phyloP scores from a whole-genome alignment of 345 rosid genomes.

The Erodium maritimum region DNA sequence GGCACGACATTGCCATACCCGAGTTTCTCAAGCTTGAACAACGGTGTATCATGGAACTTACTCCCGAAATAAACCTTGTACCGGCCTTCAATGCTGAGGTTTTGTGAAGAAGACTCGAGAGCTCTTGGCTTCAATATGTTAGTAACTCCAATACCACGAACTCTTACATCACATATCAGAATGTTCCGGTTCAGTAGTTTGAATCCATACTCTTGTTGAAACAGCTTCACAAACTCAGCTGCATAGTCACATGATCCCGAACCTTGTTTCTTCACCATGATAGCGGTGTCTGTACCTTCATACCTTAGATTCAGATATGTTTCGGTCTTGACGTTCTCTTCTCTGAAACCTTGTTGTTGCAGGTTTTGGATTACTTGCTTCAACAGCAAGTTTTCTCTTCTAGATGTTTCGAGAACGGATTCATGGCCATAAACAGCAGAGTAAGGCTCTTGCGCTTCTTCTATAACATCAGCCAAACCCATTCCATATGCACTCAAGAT shows the following conservation, averaged over 20 bases:
- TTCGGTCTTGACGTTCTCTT: conserved; percentile 54
- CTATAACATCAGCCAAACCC: conserved; percentile 97
- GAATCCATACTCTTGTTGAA: conserved; percentile 88
- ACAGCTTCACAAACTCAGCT: conserved; percentile 62
- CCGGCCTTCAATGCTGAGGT: conserved; percentile 47
- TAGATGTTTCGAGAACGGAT: conserved; percentile 52
- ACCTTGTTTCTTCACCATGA: conserved; percentile 70
- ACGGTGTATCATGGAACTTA: conserved; percentile 65
- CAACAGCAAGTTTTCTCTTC: conserved; percentile 42
- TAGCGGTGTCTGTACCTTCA: conserved; percentile 94
- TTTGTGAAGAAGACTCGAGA: conserved; percentile 30
- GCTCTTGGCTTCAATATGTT: conserved; percentile 69
- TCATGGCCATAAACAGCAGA: conserved; percentile 68
- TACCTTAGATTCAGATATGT: conserved; percentile 76
- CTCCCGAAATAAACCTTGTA: conserved; percentile 61
- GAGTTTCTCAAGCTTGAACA: conserved; percentile 68
- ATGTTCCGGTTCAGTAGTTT: conserved; percentile 68
- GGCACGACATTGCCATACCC: conserved; percentile 54
- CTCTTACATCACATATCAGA: conserved; percentile 77
- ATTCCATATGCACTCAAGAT: conserved; percentile 93
- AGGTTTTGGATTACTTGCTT: conserved; percentile 57
- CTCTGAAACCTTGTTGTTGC: conserved; percentile 65
- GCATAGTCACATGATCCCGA: conserved; percentile 49
- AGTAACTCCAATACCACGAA: conserved; percentile 84
- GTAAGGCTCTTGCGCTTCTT: conserved; percentile 93